These are phyloP conservation scores for Maudiozyma saulgeensis DNA, from an alignment of 805 yeast genomes.

Conservation along the genomic window DNA sequence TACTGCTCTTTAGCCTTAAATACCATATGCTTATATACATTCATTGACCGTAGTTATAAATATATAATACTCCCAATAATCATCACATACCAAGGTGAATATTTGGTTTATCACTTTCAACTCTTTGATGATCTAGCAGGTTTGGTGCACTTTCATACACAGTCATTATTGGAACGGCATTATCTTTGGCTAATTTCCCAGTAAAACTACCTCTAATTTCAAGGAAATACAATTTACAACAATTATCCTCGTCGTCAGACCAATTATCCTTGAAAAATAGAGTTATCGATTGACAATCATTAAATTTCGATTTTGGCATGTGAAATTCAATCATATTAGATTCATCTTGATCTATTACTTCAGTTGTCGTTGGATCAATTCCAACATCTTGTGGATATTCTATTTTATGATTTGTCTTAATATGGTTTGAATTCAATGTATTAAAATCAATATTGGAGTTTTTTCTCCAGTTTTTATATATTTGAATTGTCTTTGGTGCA, in stretches of 20 bases:
- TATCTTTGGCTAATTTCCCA: constrained; percentile 7
- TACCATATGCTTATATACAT: too few species aligned
- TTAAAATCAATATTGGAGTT: constrained; percentile 57
- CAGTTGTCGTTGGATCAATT: constrained; percentile 30
- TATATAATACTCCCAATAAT: too few species aligned
- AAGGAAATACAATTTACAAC: constrained; percentile 51
- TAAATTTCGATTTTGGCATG: constrained; percentile 64
- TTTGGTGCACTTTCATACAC: constrained; percentile 87
- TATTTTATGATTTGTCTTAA: constrained; percentile 41
- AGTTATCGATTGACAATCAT: constrained; percentile 59
- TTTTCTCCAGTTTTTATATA: constrained; percentile 58
- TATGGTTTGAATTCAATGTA: constrained; percentile 31
- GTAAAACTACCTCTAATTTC: constrained; percentile 72
- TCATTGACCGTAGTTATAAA: too few species aligned
- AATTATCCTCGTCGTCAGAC: constrained; percentile 51
- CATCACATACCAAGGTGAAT: background rate
- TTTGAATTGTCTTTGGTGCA: constrained; percentile 60
- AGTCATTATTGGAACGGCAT: constrained; percentile 50
- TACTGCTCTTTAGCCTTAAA: too few species aligned
- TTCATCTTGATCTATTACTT: constrained; percentile 22
- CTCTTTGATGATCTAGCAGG: constrained; percentile 70
- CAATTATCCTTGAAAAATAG: constrained; percentile 61
- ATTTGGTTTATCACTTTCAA: constrained; percentile 16
- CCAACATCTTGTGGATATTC: constrained; percentile 59
- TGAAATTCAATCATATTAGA: constrained; percentile 63